These are phyloP conservation scores for Sporothrix dimorphospora DNA, from an alignment of 2,329 filamentous ascomycete species.

Conservation along the genomic window DNA sequence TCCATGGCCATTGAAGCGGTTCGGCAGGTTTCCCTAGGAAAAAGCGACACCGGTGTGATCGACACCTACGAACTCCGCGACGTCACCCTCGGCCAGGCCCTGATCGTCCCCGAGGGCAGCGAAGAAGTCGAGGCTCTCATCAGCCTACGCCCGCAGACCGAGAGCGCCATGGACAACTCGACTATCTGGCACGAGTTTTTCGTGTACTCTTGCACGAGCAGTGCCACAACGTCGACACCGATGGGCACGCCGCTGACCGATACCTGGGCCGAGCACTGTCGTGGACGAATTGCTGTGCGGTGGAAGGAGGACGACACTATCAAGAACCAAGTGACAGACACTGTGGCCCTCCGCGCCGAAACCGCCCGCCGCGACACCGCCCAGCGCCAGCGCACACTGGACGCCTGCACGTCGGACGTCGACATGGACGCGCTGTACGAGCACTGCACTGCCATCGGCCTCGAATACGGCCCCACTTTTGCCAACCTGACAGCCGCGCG, in stretches of 20 bases:
- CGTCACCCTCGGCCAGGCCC: conserved; percentile 36
- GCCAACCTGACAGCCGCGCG: conserved; percentile 32
- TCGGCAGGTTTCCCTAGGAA: conserved; percentile 37
- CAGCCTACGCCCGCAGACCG: conserved; percentile 33
- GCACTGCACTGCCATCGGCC: conserved; percentile 34
- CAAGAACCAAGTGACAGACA: conserved; percentile 25
- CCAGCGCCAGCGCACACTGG: conserved; percentile 2
- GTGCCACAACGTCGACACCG: conserved; percentile 29
- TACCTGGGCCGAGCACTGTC: conserved; percentile 37
- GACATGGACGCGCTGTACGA: conserved; percentile 30
- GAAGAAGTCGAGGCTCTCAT: conserved; percentile 34
- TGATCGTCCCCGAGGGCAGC: conserved; percentile 34
- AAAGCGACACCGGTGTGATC: conserved; percentile 40
- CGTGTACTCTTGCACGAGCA: conserved; percentile 35
- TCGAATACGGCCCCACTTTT: conserved; percentile 37
- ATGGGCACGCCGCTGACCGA: conserved; percentile 30
- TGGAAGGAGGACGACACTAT: conserved; percentile 8
- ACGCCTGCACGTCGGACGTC: conserved; percentile 27
- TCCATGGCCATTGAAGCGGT: conserved; percentile 46
- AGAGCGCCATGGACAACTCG: conserved; percentile 33
- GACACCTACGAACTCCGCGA: conserved; percentile 33
- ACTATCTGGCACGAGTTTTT: conserved; percentile 37
- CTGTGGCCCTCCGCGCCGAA: background rate
- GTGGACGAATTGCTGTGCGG: conserved; percentile 33
- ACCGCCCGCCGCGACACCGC: conserved; percentile 18